phyloP scores from a whole-genome alignment of 176 grass and related monocot genomes.

The maize (Zea mays) region Zm-B73-REFERENCE-NAM-5.0 NC_050096.1:239542001-239542500 shows the following conservation, averaged over 20 bases:
- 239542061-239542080: not conserved
- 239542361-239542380: constrained; percentile 16
- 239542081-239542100: not conserved
- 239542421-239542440: not conserved
- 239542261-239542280: too few species aligned
- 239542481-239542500: not conserved
- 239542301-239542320: not conserved
- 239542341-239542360: constrained; percentile 17
- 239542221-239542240: too few species aligned
- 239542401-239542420: constrained; percentile 3
- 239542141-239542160: too few species aligned
- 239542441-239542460: not conserved
- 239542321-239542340: not conserved
- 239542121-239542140: too few species aligned
- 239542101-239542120: too few species aligned
- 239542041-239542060: not conserved
- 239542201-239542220: too few species aligned
- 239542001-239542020: constrained; percentile 5
- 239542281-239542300: too few species aligned
- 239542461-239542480: not conserved
- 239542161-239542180: too few species aligned
- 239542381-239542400: constrained; percentile 5
- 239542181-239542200: too few species aligned
- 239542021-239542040: not conserved
- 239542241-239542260: too few species aligned